Evolutionary conservation across 768 basidiomycete genomes (phyloP).

Genomic region (Termitomyces sp.): DNA sequence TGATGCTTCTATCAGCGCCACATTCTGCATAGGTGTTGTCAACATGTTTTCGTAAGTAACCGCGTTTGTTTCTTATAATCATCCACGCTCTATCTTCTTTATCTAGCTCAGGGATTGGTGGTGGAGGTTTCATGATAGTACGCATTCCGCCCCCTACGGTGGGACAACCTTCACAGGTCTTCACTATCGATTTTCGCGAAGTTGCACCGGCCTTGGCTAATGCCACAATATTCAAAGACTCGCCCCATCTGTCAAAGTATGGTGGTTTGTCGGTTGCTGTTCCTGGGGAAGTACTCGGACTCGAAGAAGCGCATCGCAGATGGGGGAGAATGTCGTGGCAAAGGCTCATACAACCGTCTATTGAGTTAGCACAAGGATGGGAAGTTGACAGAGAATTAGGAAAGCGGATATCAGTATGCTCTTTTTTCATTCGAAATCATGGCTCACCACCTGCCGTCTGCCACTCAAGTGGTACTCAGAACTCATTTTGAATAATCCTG

Average conservation of each 20-base stretch:
- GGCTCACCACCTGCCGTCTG: not conserved
- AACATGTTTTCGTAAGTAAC: slow-evolving; percentile 83
- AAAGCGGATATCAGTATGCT: slow-evolving; percentile 59
- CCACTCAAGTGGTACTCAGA: slow-evolving; percentile 32
- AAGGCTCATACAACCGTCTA: slow-evolving; percentile 68
- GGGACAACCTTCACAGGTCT: slow-evolving; percentile 49
- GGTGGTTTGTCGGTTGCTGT: slow-evolving; percentile 89
- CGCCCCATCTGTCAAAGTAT: slow-evolving; percentile 42
- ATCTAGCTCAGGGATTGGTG: slow-evolving; percentile 74
- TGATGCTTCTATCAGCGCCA: slow-evolving; percentile 77
- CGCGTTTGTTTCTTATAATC: not conserved
- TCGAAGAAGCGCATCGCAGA: slow-evolving; percentile 74
- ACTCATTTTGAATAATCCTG: slow-evolving; percentile 62
- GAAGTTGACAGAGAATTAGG: slow-evolving; percentile 73
- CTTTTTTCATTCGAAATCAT: not conserved
- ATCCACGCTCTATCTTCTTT: not conserved
- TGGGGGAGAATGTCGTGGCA: slow-evolving; percentile 85
- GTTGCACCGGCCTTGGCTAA: slow-evolving; percentile 72
- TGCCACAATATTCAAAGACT: slow-evolving; percentile 65
- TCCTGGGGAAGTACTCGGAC: slow-evolving; percentile 86
- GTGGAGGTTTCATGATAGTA: slow-evolving; percentile 83
- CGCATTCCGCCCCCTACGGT: slow-evolving; percentile 55
- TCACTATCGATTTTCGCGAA: slow-evolving; percentile 84
- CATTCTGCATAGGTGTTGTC: slow-evolving; percentile 75
- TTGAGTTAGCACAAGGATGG: slow-evolving; percentile 75